Base-by-base conservation (phyloP, 495 filamentous ascomycete genomes). In the Penicillium coffeae region DNA sequence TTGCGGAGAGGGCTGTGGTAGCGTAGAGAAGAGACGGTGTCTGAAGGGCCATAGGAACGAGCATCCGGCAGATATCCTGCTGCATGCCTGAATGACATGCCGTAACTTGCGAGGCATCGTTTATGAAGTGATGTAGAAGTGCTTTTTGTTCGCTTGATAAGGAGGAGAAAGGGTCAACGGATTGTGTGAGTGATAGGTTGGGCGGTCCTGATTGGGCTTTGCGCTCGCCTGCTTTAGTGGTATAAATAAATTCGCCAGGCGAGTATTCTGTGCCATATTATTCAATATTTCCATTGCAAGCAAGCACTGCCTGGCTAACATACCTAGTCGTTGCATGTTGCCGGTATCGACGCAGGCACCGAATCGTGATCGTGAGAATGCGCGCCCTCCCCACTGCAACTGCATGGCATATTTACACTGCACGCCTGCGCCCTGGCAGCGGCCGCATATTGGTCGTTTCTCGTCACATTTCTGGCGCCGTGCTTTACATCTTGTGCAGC, bases 381-480 rank as follows among this genome's bases (percentile, higher is more conserved):
- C 55, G 38, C 66, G 62, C 8, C 66, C 66, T 54, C 66, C 66
- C 66, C 66, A 69, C 53, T 69, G 66, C 49, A 69, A 56, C 52
- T 67, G 59, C 64, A 69, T 68, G 30, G 66, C 58, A 59, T 68
- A 69, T 48, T 61, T 58, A 44, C 66, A 69, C 42, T 65, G 56
- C 44, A 54, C 64, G 37, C 59, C 58, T n/a, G 66, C 61, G 32
- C 54, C 54, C 55, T 60, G 56, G 45, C 69, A 72, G 46, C 69
- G 67, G 7, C 63, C 65, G 45, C 69, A 72, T n/a, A 32, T 57
- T 14, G 69, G 69, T 42, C 62, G 58, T 48, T 65, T 57, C 53
- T 72, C 69, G 53, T 72, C 69, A 59, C 69, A 72, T 70, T 72
- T 72, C 45, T 72, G 69, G 41, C 69, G 67, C n/a, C 69, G 63